Percentiles rank a stretch among this genome's conserved stretches.
These are phyloP conservation scores for Chaetomiaceae sp. DNA, from an alignment of 2,329 filamentous ascomycete genomes.

Conservation along the genomic window DNA sequence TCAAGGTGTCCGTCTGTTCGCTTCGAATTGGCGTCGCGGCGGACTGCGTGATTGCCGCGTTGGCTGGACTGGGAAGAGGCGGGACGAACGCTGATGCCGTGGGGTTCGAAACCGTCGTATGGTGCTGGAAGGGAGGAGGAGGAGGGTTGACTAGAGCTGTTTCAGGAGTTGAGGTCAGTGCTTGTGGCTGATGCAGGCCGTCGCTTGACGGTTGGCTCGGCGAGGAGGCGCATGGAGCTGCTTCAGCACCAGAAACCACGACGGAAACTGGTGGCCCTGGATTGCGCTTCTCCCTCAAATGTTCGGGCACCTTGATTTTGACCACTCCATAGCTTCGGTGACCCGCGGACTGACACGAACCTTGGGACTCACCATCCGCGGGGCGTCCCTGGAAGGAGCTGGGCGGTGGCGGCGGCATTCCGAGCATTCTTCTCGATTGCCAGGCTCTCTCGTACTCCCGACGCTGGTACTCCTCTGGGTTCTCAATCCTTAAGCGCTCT, in stretches of 20 bases:
- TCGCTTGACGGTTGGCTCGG: background rate
- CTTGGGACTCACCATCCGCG: constrained; percentile 16
- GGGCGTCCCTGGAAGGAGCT: background rate
- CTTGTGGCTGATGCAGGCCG: background rate
- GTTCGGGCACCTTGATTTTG: constrained; percentile 18
- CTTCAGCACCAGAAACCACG: background rate
- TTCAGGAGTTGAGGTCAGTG: constrained; percentile 5
- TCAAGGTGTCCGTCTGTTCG: background rate
- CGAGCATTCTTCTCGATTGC: background rate
- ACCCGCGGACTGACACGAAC: background rate
- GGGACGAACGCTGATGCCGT: background rate
- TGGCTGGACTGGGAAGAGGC: background rate
- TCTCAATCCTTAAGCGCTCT: constrained; percentile 19
- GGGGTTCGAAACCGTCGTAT: background rate
- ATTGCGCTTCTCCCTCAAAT: constrained; percentile 14
- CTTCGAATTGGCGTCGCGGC: background rate
- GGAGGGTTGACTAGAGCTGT: constrained; percentile 1
- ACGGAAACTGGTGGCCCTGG: background rate
- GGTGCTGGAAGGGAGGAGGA: background rate
- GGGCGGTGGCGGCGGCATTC: background rate
- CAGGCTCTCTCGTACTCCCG: constrained; percentile 7
- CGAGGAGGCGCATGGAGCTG: background rate
- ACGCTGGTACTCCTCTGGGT: constrained; percentile 20
- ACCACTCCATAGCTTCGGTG: constrained; percentile 6
- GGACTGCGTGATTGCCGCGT: background rate